Percentiles rank a stretch among this genome's conserved stretches.
Evolutionary conservation across 139 green algal species (phyloP).

Genomic region (Picochlorum sp.): DNA sequence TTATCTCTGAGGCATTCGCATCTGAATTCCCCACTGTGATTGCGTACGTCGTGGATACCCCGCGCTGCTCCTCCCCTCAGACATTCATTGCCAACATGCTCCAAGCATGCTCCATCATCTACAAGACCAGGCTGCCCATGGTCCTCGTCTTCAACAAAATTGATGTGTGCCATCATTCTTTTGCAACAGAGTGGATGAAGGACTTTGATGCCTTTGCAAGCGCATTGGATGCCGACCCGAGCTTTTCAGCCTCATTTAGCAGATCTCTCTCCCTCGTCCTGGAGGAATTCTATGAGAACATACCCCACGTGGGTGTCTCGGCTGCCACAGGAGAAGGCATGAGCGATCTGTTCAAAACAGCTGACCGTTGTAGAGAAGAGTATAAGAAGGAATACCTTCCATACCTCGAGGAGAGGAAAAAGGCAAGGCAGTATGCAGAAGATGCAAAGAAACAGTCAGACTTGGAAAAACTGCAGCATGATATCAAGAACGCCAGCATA

Average conservation of each 20-base stretch:
- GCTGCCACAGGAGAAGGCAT: constrained; percentile 86
- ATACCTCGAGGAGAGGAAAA: constrained; percentile 38
- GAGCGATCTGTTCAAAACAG: constrained; percentile 68
- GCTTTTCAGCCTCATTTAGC: constrained; percentile 68
- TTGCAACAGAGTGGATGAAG: constrained; percentile 84
- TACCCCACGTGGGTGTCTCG: constrained; percentile 76
- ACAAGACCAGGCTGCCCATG: constrained; percentile 92
- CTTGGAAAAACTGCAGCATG: constrained; percentile 43
- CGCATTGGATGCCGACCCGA: constrained; percentile 66
- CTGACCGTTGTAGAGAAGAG: constrained; percentile 47
- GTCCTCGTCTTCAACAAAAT: constrained; percentile 97
- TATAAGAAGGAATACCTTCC: constrained; percentile 67
- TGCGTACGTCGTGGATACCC: constrained; percentile 89
- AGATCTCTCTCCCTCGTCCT: constrained; percentile 77
- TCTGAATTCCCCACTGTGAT: constrained; percentile 81
- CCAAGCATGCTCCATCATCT: constrained; percentile 84
- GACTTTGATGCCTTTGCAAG: constrained; percentile 78
- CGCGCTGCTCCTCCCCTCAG: constrained; percentile 64
- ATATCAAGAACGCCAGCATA: constrained; percentile 21
- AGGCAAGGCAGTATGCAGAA: constrained; percentile 38
- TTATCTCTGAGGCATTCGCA: constrained; percentile 91
- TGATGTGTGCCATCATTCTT: constrained; percentile 78
- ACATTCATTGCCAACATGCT: constrained; percentile 99
- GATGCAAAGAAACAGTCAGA: constrained; percentile 33
- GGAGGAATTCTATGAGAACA: constrained; percentile 88